phyloP scores from a whole-genome alignment of 2,329 filamentous ascomycete species.

The Xylariaceae sp. region DNA sequence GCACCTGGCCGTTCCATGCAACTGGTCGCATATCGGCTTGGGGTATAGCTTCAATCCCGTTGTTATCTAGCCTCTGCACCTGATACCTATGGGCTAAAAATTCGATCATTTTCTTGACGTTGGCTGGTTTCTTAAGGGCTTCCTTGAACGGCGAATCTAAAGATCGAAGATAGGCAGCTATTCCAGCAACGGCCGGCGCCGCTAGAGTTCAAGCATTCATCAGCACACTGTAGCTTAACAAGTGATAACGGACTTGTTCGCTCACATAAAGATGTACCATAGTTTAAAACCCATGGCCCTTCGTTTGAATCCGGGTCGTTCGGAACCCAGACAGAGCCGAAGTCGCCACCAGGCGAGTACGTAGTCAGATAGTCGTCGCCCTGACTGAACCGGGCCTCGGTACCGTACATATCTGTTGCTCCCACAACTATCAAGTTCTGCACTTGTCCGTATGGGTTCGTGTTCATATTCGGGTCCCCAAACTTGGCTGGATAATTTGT shows the following conservation, averaged over 20 bases:
- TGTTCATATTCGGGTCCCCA: not conserved
- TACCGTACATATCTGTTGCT: not conserved
- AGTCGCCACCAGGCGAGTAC: not conserved
- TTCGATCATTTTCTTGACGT: not conserved
- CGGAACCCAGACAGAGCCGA: not conserved
- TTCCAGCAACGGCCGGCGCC: not conserved
- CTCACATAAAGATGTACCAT: not conserved
- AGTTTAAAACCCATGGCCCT: not conserved
- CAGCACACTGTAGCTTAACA: not conserved
- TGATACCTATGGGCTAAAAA: not conserved
- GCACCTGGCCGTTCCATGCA: not conserved
- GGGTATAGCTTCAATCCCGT: not conserved
- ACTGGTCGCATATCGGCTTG: not conserved
- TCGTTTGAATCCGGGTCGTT: not conserved
- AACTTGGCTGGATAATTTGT: not conserved
- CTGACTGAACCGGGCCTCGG: not conserved
- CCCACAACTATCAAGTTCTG: not conserved
- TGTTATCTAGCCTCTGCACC: not conserved
- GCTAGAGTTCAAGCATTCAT: not conserved
- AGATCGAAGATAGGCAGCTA: not conserved
- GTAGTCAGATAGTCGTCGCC: not conserved
- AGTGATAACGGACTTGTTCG: not conserved
- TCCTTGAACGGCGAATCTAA: not conserved
- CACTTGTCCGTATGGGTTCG: not conserved
- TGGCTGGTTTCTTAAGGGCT: not conserved